These are phyloP conservation scores for Trichoderma cornu-damae DNA, from an alignment of 2,329 filamentous ascomycete species.

Conservation along the genomic window DNA sequence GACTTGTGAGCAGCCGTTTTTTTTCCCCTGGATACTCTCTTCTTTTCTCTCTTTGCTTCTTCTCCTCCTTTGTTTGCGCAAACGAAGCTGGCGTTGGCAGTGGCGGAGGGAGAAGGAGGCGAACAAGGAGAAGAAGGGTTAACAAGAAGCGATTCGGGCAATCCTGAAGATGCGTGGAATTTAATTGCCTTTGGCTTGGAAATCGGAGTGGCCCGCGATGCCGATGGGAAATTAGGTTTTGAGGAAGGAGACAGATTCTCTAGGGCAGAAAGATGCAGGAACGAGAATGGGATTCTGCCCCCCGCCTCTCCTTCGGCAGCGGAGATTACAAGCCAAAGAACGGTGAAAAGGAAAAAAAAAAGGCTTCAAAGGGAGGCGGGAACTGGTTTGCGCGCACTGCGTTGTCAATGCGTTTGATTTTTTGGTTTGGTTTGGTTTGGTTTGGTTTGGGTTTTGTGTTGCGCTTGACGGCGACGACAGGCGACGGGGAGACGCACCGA, in stretches of 20 bases:
- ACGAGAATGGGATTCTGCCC: not conserved
- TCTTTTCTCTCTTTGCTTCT: not conserved
- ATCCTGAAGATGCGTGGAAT: not conserved
- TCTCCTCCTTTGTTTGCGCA: not conserved
- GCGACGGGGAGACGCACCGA: not conserved
- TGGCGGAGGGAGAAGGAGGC: not conserved
- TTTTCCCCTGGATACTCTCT: not conserved
- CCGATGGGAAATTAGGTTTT: not conserved
- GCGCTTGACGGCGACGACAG: not conserved
- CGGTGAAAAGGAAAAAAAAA: not conserved
- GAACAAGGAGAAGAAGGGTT: not conserved
- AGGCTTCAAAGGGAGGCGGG: too few species aligned
- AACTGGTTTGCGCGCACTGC: too few species aligned
- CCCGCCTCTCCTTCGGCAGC: not conserved
- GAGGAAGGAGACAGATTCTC: not conserved
- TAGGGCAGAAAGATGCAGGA: conserved; percentile 4
- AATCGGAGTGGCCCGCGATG: not conserved
- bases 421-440: too few species aligned
- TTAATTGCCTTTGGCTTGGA: not conserved
- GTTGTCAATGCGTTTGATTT: too few species aligned
- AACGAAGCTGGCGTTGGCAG: not conserved
- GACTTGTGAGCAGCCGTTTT: too few species aligned
- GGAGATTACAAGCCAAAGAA: not conserved
- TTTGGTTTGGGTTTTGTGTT: not conserved
- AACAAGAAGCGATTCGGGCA: not conserved